Conservation (phyloP, 176 grass and related monocot genomes). For the Triticum dicoccoides region DNA sequence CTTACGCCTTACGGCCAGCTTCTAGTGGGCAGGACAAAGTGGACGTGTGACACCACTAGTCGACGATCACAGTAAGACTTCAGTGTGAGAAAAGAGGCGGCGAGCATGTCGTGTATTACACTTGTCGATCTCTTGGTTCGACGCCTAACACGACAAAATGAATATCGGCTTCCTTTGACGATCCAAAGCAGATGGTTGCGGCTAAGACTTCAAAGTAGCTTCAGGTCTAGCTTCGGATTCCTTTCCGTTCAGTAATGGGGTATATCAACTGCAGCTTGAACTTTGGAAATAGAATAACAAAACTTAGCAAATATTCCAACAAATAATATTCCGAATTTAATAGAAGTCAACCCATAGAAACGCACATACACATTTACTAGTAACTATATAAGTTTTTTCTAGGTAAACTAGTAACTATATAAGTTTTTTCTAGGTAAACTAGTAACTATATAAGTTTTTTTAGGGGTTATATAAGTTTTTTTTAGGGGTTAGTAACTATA, state of each 20-base stretch:
- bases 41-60: neutral
- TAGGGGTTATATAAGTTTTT: too few species aligned
- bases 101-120: neutral
- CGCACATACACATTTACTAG: too few species aligned
- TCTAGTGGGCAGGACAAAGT: slow-evolving; percentile 6
- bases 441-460: too few species aligned
- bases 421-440: too few species aligned
- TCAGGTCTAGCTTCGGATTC: slow-evolving; percentile 11
- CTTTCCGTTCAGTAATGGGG: neutral
- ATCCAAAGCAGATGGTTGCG: neutral
- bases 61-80: neutral
- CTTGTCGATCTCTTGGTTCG: neutral
- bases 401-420: too few species aligned
- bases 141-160: slow-evolving; percentile 32
- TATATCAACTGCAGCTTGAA: neutral
- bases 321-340: too few species aligned
- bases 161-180: slow-evolving; percentile 29
- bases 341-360: too few species aligned
- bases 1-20: neutral
- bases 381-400: too few species aligned
- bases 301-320: too few species aligned
- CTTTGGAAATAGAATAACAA: too few species aligned
- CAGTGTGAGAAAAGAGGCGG: neutral
- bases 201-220: neutral
- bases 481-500: too few species aligned